Conservation (phyloP, 2,329 filamentous ascomycete genomes). For the Alternaria brassicicola region DNA sequence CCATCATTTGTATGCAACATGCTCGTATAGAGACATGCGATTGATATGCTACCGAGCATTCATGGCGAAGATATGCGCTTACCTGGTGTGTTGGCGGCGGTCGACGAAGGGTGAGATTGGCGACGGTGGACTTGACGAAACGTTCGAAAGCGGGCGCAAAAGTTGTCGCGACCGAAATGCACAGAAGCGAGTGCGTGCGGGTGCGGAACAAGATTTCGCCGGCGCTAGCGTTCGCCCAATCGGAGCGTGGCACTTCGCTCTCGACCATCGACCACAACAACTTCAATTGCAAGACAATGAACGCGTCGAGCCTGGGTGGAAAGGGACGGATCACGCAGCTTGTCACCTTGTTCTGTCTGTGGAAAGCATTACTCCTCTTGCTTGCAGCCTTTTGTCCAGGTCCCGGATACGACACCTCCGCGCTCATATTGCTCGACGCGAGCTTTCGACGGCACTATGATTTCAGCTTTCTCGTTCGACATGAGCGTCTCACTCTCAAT, state of each 20-base stretch:
- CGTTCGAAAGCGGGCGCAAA: slow-evolving; percentile 20
- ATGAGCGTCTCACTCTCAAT: slow-evolving; percentile 56
- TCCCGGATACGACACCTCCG: slow-evolving; percentile 79
- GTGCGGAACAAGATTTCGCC: slow-evolving; percentile 15
- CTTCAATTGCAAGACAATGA: not conserved
- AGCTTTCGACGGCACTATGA: slow-evolving; percentile 26
- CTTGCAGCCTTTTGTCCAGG: slow-evolving; percentile 65
- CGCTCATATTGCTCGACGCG: slow-evolving; percentile 56
- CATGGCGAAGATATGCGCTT: slow-evolving; percentile 42
- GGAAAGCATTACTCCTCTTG: slow-evolving; percentile 71
- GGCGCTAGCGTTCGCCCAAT: slow-evolving; percentile 25
- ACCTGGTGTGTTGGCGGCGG: slow-evolving; percentile 46
- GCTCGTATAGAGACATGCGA: slow-evolving; percentile 41
- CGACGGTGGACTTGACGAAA: slow-evolving; percentile 26
- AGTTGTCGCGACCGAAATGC: slow-evolving; percentile 25
- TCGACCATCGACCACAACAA: slow-evolving; percentile 3
- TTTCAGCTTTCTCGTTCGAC: slow-evolving; percentile 21
- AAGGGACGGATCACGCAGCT: slow-evolving; percentile 13
- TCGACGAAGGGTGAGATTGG: slow-evolving; percentile 42
- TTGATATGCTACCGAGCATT: slow-evolving; percentile 41
- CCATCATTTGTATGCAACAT: slow-evolving; percentile 45
- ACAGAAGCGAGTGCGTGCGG: slow-evolving; percentile 26
- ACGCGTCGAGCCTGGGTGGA: not conserved
- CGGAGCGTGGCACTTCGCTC: slow-evolving; percentile 5
- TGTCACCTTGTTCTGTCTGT: slow-evolving; percentile 59